Percentiles rank a stretch among this genome's conserved stretches.
Evolutionary conservation across 78 protist species (phyloP).

Genomic region (Dictyostelium citrinum): DNA sequence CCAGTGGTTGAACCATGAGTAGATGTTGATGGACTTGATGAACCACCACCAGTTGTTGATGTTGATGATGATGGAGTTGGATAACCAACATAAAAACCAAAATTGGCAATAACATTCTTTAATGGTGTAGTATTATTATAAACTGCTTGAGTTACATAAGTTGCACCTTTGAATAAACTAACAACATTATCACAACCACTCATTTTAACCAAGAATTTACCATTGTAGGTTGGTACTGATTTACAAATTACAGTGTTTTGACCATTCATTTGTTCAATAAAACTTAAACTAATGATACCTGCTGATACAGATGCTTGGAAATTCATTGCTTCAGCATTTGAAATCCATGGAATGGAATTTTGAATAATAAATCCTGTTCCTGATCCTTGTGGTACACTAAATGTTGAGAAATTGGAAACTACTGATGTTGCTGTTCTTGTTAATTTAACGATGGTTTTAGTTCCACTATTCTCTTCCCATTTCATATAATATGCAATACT

Average conservation of each 20-base stretch:
- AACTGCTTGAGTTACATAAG: conserved; percentile 37
- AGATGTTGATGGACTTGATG: neutral
- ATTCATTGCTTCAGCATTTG: conserved; percentile 39
- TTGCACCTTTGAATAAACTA: conserved; percentile 43
- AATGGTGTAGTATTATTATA: conserved; percentile 23
- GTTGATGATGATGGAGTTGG: neutral
- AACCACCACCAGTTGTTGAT: neutral
- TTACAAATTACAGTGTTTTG: conserved; percentile 26
- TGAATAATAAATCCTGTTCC: conserved; percentile 4
- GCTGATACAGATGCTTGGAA: conserved; percentile 53
- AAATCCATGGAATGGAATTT: conserved; percentile 33
- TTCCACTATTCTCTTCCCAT: neutral
- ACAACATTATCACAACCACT: neutral
- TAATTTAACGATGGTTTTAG: neutral
- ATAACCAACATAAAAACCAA: conserved; percentile 65
- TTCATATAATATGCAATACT: conserved; percentile 20
- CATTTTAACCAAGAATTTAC: conserved; percentile 8
- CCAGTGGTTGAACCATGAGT: neutral
- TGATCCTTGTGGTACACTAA: conserved; percentile 51
- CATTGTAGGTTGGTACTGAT: conserved; percentile 30
- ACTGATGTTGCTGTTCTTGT: conserved; percentile 50
- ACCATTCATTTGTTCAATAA: neutral
- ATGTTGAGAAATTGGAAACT: conserved; percentile 14
- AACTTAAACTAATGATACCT: conserved; percentile 23
- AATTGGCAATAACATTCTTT: conserved; percentile 35